Percentiles rank a stretch among this genome's conserved stretches.
phyloP scores from a whole-genome alignment of 345 rosid genomes.

The Brassica carinata region DNA sequence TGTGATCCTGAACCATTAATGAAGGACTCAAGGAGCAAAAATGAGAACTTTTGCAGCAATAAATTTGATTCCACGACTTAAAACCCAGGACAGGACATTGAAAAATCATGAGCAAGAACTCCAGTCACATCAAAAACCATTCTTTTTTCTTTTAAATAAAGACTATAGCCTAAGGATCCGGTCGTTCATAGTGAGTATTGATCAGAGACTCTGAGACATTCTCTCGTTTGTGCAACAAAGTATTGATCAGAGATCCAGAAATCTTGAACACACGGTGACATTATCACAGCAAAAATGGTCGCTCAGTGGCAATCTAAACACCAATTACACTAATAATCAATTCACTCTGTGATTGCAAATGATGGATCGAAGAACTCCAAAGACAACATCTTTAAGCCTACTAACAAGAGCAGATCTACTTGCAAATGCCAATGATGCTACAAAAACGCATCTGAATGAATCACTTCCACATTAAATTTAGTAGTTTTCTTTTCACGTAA shows the following conservation, averaged over 20 bases:
- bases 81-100: not conserved
- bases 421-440: not conserved
- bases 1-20: constrained; percentile 2
- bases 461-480: not conserved
- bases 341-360: too few relatives aligned
- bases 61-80: constrained; percentile 6
- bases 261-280: not conserved
- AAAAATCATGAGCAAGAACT: too few relatives aligned
- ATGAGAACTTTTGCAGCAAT: not conserved
- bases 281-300: too few relatives aligned
- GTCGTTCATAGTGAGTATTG: not conserved
- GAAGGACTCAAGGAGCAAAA: constrained; percentile 6
- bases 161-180: not conserved
- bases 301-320: not conserved
- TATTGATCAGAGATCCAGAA: constrained; percentile 5
- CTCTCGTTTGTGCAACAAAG: not conserved
- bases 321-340: not conserved
- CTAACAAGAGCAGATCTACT: not conserved
- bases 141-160: not conserved
- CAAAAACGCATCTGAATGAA: constrained; percentile 5
- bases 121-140: constrained; percentile 1
- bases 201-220: not conserved
- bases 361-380: too few relatives aligned
- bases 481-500: too few relatives aligned
- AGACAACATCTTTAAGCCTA: constrained; percentile 8